A percentile compares a stretch with the other conserved stretches of the same genome.
Evolutionary conservation across 768 basidiomycete genomes (phyloP).

Genomic region (Termitomyces sp.): DNA sequence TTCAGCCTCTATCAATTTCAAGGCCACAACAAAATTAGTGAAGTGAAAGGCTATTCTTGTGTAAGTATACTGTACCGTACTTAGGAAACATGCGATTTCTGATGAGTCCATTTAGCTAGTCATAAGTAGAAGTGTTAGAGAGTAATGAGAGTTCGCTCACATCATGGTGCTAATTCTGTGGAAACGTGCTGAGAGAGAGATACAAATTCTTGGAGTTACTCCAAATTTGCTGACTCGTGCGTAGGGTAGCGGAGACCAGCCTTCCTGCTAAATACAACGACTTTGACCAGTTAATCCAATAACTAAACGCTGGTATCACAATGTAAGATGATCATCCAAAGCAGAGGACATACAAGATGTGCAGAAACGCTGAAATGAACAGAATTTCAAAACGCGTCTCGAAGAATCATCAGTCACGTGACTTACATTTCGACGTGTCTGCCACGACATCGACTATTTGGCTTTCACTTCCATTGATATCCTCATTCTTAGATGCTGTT

Average conservation of each 20-base stretch:
- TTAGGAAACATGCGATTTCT: not conserved
- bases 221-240: not conserved
- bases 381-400: not conserved
- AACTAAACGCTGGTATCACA: too few relatives aligned
- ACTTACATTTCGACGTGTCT: conserved; percentile 26
- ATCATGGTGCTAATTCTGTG: not conserved
- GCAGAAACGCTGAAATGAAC: not conserved
- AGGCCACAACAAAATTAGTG: too few relatives aligned
- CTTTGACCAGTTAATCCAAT: too few relatives aligned
- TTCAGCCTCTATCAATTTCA: too few relatives aligned
- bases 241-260: not conserved
- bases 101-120: too few relatives aligned
- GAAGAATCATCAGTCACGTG: conserved; percentile 11
- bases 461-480: conserved; percentile 2
- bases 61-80: too few relatives aligned
- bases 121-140: too few relatives aligned
- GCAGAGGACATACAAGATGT: too few relatives aligned
- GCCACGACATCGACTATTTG: conserved; percentile 23
- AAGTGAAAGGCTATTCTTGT: too few relatives aligned
- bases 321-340: too few relatives aligned
- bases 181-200: not conserved
- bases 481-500: conserved; percentile 22
- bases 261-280: not conserved
- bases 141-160: not conserved
- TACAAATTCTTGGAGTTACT: not conserved